These are phyloP conservation scores for Bidens hawaiensis DNA, from an alignment of 140 eudicot genomes.

Conservation along the genomic window DNA sequence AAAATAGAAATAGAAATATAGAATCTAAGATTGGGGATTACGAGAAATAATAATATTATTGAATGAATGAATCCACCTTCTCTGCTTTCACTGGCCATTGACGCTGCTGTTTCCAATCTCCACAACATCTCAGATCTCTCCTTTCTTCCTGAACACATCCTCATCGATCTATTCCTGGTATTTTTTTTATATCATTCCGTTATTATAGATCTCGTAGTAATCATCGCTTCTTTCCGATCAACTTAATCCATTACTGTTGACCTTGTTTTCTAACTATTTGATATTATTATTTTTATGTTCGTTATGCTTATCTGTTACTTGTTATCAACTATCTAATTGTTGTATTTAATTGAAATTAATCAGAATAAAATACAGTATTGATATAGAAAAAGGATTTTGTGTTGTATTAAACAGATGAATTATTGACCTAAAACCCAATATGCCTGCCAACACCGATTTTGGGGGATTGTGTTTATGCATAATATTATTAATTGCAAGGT, in stretches of 20 bases:
- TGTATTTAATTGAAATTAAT: neutral
- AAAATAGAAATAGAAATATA: too few relatives aligned
- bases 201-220: neutral
- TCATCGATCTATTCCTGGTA: slow-evolving; percentile 69
- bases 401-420: too few relatives aligned
- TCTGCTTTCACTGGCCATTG: slow-evolving; percentile 61
- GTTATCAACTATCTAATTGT: neutral
- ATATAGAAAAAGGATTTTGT: neutral
- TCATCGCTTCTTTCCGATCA: too few relatives aligned
- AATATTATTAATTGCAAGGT: neutral
- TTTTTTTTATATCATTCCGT: neutral
- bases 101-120: slow-evolving; percentile 54
- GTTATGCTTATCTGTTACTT: neutral
- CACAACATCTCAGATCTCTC: slow-evolving; percentile 67
- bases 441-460: too few relatives aligned
- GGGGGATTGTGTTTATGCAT: neutral
- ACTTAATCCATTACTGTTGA: neutral
- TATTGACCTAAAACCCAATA: too few relatives aligned
- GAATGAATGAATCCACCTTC: too few relatives aligned
- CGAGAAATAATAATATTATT: too few relatives aligned
- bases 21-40: too few relatives aligned
- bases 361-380: neutral
- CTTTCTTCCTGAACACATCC: slow-evolving; percentile 69
- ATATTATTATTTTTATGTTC: neutral
- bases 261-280: neutral